Conservation (phyloP, 1,284 basidiomycete species). For the Thelephora terrestris region DNA sequence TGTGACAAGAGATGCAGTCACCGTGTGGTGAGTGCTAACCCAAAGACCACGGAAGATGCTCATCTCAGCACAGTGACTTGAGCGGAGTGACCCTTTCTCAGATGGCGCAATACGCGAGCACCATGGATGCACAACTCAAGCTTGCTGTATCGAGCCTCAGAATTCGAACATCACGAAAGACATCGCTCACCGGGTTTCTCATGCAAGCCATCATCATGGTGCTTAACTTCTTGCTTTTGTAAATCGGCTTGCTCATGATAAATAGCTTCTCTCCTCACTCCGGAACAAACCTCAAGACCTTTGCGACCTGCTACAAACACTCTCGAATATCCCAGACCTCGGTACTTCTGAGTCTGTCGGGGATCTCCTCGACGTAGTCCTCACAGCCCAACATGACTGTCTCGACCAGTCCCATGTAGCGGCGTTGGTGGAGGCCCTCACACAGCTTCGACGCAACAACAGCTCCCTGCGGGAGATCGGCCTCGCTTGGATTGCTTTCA, state of each 20-base stretch:
- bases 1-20: no score
- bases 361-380: background rate
- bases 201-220: slow-evolving; percentile 13
- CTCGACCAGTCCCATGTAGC: background rate
- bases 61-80: slow-evolving; percentile 14
- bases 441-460: slow-evolving; percentile 3
- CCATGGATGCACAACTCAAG: slow-evolving; percentile 14
- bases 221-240: background rate
- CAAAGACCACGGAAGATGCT: background rate
- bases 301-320: background rate
- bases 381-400: background rate
- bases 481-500: slow-evolving; percentile 56
- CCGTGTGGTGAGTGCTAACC: no score
- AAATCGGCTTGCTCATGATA: background rate
- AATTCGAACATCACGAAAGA: slow-evolving; percentile 2
- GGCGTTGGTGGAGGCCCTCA: slow-evolving; percentile 3
- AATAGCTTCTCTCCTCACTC: no score
- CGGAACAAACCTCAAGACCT: background rate
- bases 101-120: slow-evolving; percentile 12
- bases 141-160: slow-evolving; percentile 3
- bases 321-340: background rate
- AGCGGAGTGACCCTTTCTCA: slow-evolving; percentile 11
- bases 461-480: slow-evolving; percentile 23
- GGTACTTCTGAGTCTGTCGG: background rate
- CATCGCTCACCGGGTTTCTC: slow-evolving; percentile 10